These are phyloP conservation scores for Fusarium multiceps DNA, from an alignment of 2,329 filamentous ascomycete genomes.

Conservation along the genomic window DNA sequence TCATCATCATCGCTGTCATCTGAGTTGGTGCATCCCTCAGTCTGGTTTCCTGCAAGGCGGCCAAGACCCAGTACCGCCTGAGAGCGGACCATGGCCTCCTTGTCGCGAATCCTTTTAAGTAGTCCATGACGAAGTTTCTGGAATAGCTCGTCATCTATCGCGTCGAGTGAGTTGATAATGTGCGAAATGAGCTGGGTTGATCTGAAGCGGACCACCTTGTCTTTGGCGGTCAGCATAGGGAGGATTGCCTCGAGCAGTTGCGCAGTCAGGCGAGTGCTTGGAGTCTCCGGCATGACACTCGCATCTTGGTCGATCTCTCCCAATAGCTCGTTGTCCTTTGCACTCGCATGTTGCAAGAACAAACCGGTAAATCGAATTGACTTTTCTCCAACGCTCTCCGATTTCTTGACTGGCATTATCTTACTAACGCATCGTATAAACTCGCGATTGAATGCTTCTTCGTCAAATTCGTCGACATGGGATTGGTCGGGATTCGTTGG, in stretches of 20 bases:
- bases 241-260: slow-evolving; percentile 79
- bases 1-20: slow-evolving; percentile 77
- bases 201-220: slow-evolving; percentile 91
- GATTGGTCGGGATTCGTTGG: slow-evolving; percentile 63
- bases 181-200: slow-evolving; percentile 91
- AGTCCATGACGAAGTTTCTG: slow-evolving; percentile 82
- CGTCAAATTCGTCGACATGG: slow-evolving; percentile 75
- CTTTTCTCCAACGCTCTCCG: slow-evolving; percentile 87
- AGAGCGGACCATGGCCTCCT: slow-evolving; percentile 90
- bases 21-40: slow-evolving; percentile 75
- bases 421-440: slow-evolving; percentile 84
- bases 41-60: slow-evolving; percentile 81
- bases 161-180: slow-evolving; percentile 90
- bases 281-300: slow-evolving; percentile 81
- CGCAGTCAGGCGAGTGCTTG: slow-evolving; percentile 81
- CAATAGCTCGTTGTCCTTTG: slow-evolving; percentile 76
- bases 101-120: slow-evolving; percentile 88
- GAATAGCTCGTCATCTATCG: slow-evolving; percentile 92
- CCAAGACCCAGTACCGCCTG: slow-evolving; percentile 94
- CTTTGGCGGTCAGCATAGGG: slow-evolving; percentile 84
- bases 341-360: slow-evolving; percentile 79
- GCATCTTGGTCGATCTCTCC: slow-evolving; percentile 74
- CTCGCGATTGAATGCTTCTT: slow-evolving; percentile 88
- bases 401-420: slow-evolving; percentile 89
- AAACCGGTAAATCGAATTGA: slow-evolving; percentile 87